Evolutionary conservation across 1,284 basidiomycete species (phyloP).

Genomic region (Ceratobasidium sp.): DNA sequence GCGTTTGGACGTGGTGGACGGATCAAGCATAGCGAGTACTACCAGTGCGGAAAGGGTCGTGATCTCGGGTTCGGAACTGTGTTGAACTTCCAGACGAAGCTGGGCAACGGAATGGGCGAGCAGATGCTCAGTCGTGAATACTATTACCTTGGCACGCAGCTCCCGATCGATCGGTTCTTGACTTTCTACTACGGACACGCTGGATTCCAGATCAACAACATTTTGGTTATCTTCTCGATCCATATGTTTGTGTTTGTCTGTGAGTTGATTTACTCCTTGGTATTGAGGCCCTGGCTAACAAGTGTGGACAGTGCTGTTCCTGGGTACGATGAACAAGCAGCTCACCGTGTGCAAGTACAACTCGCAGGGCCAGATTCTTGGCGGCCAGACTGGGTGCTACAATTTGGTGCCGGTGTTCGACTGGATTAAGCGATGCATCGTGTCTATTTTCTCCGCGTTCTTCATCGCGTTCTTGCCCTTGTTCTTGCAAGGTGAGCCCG

Average conservation of each 20-base stretch:
- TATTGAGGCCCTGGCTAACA: constrained; percentile 48
- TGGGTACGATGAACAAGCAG: constrained; percentile 89
- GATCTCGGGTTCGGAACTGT: constrained; percentile 99
- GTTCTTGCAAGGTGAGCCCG: constrained; percentile 86
- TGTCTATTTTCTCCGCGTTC: constrained; percentile 97
- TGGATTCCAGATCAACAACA: constrained; percentile 99
- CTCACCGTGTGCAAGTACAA: constrained; percentile 85
- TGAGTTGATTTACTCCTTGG: constrained; percentile 60
- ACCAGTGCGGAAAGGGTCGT: constrained; percentile 98
- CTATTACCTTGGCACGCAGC: constrained; percentile 98
- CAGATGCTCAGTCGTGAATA: constrained; percentile 99
- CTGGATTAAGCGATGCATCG: constrained; percentile 94
- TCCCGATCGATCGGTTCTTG: constrained; percentile 98
- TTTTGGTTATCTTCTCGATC: constrained; percentile 95
- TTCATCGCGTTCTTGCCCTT: constrained; percentile 94
- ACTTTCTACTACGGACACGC: constrained; percentile 99
- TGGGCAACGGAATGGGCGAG: constrained; percentile 99
- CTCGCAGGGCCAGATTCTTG: constrained; percentile 51
- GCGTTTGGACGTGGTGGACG: constrained; percentile 96
- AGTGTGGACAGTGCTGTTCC: constrained; percentile 80
- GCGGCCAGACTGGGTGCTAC: constrained; percentile 87
- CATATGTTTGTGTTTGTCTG: constrained; percentile 91
- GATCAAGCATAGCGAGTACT: constrained; percentile 99
- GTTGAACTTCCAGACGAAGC: constrained; percentile 99
- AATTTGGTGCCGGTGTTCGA: constrained; percentile 88